phyloP scores from a whole-genome alignment of 306 rosid species.

The Prunus davidiana region DNA sequence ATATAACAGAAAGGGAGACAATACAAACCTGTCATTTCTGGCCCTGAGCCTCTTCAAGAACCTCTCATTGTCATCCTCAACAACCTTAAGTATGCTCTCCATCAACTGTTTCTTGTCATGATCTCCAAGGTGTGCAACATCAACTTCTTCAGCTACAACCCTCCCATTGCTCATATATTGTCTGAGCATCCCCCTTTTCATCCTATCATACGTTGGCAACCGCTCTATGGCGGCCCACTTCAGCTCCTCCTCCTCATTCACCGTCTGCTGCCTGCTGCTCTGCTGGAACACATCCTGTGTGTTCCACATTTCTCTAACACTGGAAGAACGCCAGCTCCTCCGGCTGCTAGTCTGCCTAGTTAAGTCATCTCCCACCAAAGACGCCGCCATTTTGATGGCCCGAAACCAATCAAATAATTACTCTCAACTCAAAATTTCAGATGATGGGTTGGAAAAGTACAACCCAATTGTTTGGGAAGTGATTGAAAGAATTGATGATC shows the following conservation, averaged over 20 bases:
- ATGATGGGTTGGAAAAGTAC: background rate
- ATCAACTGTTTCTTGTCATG: conserved; percentile 53
- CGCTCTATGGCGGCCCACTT: conserved; percentile 82
- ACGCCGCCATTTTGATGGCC: conserved; percentile 31
- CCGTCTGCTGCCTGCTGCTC: conserved; percentile 38
- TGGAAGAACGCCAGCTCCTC: conserved; percentile 48
- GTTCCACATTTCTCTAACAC: conserved; percentile 53
- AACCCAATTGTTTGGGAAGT: no score
- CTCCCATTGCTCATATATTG: conserved; percentile 54
- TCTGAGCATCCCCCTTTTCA: conserved; percentile 56
- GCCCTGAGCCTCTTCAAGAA: conserved; percentile 47
- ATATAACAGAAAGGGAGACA: background rate
- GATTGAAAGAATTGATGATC: background rate
- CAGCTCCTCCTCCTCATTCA: conserved; percentile 62
- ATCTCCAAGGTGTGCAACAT: conserved; percentile 50
- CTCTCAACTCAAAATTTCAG: background rate
- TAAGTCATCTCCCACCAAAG: conserved; percentile 34
- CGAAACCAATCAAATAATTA: background rate
- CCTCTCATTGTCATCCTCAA: conserved; percentile 66
- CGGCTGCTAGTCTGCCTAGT: conserved; percentile 39
- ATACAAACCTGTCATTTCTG: conserved; percentile 53
- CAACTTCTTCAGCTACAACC: conserved; percentile 48
- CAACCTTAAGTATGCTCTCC: conserved; percentile 55
- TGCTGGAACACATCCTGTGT: conserved; percentile 50
- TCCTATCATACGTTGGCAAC: conserved; percentile 67